Evolutionary conservation across 345 rosid genomes (phyloP), one percentile per base, ranked within the genome.

Genomic region (Euphorbia pulcherrima): DNA sequence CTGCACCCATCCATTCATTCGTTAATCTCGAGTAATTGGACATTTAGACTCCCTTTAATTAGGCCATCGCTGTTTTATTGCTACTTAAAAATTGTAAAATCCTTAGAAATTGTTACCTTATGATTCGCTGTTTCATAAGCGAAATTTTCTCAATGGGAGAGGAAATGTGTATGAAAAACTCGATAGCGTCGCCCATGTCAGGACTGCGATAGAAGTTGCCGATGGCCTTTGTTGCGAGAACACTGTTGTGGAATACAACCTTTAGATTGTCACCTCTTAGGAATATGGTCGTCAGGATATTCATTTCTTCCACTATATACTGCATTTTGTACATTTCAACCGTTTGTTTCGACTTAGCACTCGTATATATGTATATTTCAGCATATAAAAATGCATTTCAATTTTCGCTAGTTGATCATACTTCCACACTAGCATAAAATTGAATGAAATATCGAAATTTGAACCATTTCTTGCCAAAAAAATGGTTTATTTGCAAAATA

Each of bases 301-400:
- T 91, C 97, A 94, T 93, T 74, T 93, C 98, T 75, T 94, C 97
- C 51, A 94, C 99, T 37, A 91, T 70, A 79, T 86, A 24, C 92
- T 88, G 74, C 29, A 70, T 18, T 8, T n/a, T n/a, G n/a, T n/a
- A n/a, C 1, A 6, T 13, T 33, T 33, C 14, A 20, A 40, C 1
- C 17, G 8, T 60, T 8, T 58, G 8, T 12, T 0, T 20, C 52
- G 18, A 47, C 20, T 47, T 47, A 47, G 11, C 44, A 33, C 7
- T 33, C n/a, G n/a, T n/a, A n/a, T n/a, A n/a, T n/a, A n/a, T n/a
- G n/a, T n/a, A n/a, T n/a, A n/a, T n/a, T n/a, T n/a, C n/a, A n/a
- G n/a, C n/a, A n/a, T n/a, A n/a, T n/a, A n/a, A n/a, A n/a, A n/a
- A n/a, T n/a, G n/a, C n/a, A n/a, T n/a, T n/a, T n/a, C n/a, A n/a